Evolutionary conservation across 1,284 basidiomycete genomes (phyloP), one percentile per base, ranked within the genome.

Genomic region (Neonothopanus nambi): DNA sequence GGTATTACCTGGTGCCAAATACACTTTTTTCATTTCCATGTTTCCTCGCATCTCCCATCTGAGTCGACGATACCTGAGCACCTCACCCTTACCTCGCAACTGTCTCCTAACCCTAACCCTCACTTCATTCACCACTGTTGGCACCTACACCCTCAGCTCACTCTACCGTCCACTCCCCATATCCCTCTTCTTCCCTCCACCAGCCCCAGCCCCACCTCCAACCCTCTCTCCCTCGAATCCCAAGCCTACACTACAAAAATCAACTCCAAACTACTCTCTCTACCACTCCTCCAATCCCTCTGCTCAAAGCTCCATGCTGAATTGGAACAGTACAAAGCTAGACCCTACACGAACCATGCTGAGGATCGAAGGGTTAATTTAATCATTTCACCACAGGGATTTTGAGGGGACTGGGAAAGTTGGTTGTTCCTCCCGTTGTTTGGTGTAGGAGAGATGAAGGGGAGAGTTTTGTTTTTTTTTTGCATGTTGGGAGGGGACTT

Each of bases 381-480:
- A n/a, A n/a, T n/a, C 89, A 84, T 57, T 76, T 98, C 50, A 93
- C 92, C 0, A 87, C 88, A 1, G 95, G 93, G 8, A 81, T 93
- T 1, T 78, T 98, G 20, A 76, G 86, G 18, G 95, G 94, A 0
- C 92, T 93, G 0, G 91, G 91, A 7, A 89, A 85, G 69, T 77
- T 97, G 5, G 91, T 92, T 0, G 68, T 95, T 47, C 75, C 80
- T 18, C 92, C 93, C 1, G 62, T 96, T 1, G 80, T 92, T 5
- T 79, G 94, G 18, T 82, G 83, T n/a, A 82, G 77, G 62, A 75
- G 75, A 54, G 91, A 96, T 69, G 90, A 93, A 66, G 78, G 74
- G 7, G 87, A 93, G 70, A 80, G 81, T 7, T 65, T 85, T 53
- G 76, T 84, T 11, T 72, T 97, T 56, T 57, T 93, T n/a, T n/a